Evolutionary conservation across 805 yeast species (phyloP), one percentile per base, ranked within the genome.

Genomic region (Metschnikowia chrysomelidarum): DNA sequence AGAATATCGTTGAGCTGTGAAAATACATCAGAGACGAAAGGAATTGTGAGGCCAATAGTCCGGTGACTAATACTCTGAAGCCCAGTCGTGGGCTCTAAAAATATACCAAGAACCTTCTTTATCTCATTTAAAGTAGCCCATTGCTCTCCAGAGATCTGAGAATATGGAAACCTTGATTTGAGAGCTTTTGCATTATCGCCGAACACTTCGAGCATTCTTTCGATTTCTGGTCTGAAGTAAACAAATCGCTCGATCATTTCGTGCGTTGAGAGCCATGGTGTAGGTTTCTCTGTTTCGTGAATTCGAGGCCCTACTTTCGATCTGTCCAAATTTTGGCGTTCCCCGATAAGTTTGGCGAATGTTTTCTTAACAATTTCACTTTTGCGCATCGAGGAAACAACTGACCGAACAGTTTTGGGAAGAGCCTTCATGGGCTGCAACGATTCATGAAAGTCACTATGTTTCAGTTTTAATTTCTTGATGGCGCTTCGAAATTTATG

Each of bases 191-290:
- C n/a, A n/a, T n/a, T n/a, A n/a, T 13, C 15, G 7, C 18, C 13
- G 15, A 14, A 14, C 7, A 25, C 15, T 19, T 25, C 28, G 13
- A 32, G 25, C 30, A 32, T 19, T 20, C 12, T n/a, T 19, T 13
- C 25, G 30, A 32, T 25, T 24, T 32, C 30, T 32, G 29, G 30
- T 5, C 35, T 29, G 19, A 32, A 32, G 12, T 12, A 7, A 13
- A 32, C 15, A 19, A 32, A 32, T 10, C 35, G 12, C 19, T 25
- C 24, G 16, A 32, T 29, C 35, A 32, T 32, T 19, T 13, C 19
- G 18, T 24, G 18, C 19, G 25, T 13, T 10, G 35, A 24, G 13
- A 24, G 18, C 35, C 35, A 32, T 13, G 26, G 25, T 19, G 30
- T 32, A 12, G 19, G 30, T 29, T 25, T 32, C 30, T 18, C 7